A percentile compares a stretch with the other conserved stretches of the same genome.
Evolutionary conservation across 768 basidiomycete genomes (phyloP).

Genomic region (Pholiota conissans): DNA sequence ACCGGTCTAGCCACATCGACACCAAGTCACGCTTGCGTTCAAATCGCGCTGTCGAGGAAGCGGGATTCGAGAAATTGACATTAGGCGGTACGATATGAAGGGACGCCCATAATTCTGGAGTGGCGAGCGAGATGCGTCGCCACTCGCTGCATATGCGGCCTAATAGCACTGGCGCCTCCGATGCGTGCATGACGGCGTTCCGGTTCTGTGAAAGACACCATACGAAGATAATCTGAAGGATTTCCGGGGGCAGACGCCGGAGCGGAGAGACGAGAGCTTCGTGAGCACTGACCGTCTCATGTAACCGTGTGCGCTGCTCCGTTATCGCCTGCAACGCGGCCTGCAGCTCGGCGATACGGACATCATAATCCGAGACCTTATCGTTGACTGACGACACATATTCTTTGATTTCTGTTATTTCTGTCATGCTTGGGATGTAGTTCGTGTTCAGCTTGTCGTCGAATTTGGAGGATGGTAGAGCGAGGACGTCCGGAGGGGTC

Average conservation of each 20-base stretch:
- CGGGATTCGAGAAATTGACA: constrained; percentile 20
- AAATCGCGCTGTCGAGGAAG: constrained; percentile 20
- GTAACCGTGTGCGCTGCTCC: constrained; percentile 14
- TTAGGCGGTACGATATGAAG: constrained; percentile 28
- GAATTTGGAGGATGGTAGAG: constrained; percentile 13
- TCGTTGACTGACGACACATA: constrained; percentile 18
- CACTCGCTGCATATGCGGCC: constrained; percentile 29
- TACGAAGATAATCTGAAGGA: constrained; percentile 26
- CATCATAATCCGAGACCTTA: constrained; percentile 19
- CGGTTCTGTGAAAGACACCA: constrained; percentile 23
- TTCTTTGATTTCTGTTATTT: constrained; percentile 20
- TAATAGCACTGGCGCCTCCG: constrained; percentile 26
- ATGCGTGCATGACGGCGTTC: constrained; percentile 28
- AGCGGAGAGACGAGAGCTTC: constrained; percentile 25
- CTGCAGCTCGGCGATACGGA: constrained; percentile 18
- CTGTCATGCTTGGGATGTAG: constrained; percentile 21
- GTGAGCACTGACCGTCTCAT: constrained; percentile 15
- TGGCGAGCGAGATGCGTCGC: constrained; percentile 23
- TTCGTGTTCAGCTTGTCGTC: constrained; percentile 24
- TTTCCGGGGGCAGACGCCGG: constrained; percentile 24
- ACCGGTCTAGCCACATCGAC: constrained; percentile 25
- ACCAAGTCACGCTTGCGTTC: constrained; percentile 23
- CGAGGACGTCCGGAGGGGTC: neutral
- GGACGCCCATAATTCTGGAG: constrained; percentile 26
- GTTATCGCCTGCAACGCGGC: constrained; percentile 14